Evolutionary conservation across 2,329 filamentous ascomycete species (phyloP).

Genomic region (Lanzia echinophila): DNA sequence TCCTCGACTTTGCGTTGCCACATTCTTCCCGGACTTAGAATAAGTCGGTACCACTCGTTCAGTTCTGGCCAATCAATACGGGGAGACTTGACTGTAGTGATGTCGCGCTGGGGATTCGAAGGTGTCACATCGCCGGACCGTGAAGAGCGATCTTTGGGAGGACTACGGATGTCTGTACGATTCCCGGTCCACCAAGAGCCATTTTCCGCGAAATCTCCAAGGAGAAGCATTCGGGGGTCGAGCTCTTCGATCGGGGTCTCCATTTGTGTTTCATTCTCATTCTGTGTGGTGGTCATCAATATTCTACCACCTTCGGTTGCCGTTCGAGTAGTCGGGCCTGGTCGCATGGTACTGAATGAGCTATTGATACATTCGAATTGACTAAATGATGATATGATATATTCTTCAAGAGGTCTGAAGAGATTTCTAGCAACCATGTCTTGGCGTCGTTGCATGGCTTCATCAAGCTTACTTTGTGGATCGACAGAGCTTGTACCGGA

Average conservation of each 20-base stretch:
- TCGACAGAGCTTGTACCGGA: slow-evolving; percentile 3
- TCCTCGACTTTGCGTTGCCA: slow-evolving; percentile 59
- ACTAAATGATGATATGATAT: slow-evolving; percentile 62
- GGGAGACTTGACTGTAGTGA: slow-evolving; percentile 54
- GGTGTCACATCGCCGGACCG: slow-evolving; percentile 14
- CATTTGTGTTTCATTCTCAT: slow-evolving; percentile 29
- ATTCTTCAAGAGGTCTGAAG: slow-evolving; percentile 73
- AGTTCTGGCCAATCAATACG: slow-evolving; percentile 70
- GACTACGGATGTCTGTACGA: slow-evolving; percentile 34
- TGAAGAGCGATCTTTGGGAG: slow-evolving; percentile 30
- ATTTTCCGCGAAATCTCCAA: slow-evolving; percentile 75
- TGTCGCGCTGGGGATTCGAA: slow-evolving; percentile 20
- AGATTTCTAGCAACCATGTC: slow-evolving; percentile 43
- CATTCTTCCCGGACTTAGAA: slow-evolving; percentile 59
- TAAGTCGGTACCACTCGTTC: slow-evolving; percentile 64
- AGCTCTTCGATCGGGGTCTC: slow-evolving; percentile 46
- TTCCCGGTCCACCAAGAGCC: slow-evolving; percentile 74
- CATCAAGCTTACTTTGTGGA: slow-evolving; percentile 1
- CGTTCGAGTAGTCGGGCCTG: slow-evolving; percentile 25
- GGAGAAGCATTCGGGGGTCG: slow-evolving; percentile 66
- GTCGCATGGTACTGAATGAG: slow-evolving; percentile 59
- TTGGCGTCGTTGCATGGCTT: slow-evolving; percentile 32
- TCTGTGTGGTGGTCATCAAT: slow-evolving; percentile 18
- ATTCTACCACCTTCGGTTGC: slow-evolving; percentile 24
- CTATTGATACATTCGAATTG: slow-evolving; percentile 67